Evolutionary conservation across 2,329 filamentous ascomycete genomes (phyloP).

Genomic region (Aquanectria penicillioides): DNA sequence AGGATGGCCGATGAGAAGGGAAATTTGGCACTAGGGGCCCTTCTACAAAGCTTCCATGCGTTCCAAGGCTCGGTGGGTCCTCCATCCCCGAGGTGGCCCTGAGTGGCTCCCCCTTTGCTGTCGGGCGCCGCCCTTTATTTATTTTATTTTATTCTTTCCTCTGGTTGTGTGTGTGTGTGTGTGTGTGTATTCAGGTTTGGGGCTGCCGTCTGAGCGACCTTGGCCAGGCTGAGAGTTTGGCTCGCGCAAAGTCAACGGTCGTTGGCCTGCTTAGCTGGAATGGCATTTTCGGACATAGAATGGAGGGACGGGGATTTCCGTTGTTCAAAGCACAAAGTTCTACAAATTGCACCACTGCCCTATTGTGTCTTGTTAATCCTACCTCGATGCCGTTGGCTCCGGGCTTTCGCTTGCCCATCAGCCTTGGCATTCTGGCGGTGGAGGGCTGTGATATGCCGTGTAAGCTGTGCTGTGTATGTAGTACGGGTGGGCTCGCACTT

Average conservation of each 20-base stretch:
- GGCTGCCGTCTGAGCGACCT: neutral
- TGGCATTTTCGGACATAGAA: constrained; percentile 23
- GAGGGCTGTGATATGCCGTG: constrained; percentile 6
- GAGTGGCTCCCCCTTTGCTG: constrained; percentile 3
- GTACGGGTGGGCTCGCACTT: constrained; percentile 13
- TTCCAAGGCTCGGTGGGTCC: constrained; percentile 38
- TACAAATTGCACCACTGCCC: no score
- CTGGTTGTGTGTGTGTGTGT: neutral
- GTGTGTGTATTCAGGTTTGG: no score
- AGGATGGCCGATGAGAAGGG: constrained; percentile 14
- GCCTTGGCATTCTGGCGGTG: no score
- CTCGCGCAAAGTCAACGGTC: constrained; percentile 30
- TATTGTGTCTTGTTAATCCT: no score
- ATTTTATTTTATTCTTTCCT: constrained; percentile 5
- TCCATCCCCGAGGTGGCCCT: constrained; percentile 15
- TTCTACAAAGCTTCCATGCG: constrained; percentile 42
- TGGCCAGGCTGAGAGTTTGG: constrained; percentile 24
- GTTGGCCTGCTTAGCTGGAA: constrained; percentile 32
- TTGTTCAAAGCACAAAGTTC: no score
- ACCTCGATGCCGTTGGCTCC: no score
- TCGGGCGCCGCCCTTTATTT: constrained; percentile 16
- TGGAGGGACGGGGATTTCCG: neutral
- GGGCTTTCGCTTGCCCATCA: no score
- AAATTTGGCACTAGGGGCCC: constrained; percentile 28
- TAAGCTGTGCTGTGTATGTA: constrained; percentile 3